Conservation (phyloP, 345 rosid species). For the Salix purpurea region DNA sequence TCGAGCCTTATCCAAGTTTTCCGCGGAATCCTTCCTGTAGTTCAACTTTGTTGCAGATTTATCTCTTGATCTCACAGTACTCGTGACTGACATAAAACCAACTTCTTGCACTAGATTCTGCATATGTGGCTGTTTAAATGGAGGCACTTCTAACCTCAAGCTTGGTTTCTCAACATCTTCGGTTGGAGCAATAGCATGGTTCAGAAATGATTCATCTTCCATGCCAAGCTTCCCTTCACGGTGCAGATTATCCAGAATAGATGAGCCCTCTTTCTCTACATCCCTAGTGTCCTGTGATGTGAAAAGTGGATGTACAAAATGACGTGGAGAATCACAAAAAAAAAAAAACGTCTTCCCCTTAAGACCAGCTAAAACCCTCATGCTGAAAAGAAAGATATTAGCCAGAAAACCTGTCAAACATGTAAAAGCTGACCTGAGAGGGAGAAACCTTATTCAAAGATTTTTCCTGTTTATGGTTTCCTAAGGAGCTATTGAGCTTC, state of each 20-base stretch:
- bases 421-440: background rate
- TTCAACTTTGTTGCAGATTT: conserved; percentile 8
- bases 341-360: background rate
- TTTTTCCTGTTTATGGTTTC: conserved; percentile 1
- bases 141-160: conserved; percentile 16
- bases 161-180: conserved; percentile 9
- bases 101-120: conserved; percentile 18
- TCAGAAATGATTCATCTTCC: conserved; percentile 9
- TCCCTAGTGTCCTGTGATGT: conserved; percentile 20
- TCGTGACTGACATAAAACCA: background rate
- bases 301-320: background rate
- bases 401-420: background rate
- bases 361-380: background rate
- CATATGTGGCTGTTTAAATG: conserved; percentile 17
- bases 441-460: conserved; percentile 8
- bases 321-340: background rate
- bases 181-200: background rate
- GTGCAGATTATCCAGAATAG: background rate
- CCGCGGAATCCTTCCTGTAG: background rate
- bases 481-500: background rate
- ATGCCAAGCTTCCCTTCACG: conserved; percentile 6
- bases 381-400: background rate
- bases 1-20: conserved; percentile 5
- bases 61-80: conserved; percentile 4
- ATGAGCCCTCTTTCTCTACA: background rate